Evolutionary conservation across 2,329 filamentous ascomycete species (phyloP).

Genomic region (Penicillium thymicola): DNA sequence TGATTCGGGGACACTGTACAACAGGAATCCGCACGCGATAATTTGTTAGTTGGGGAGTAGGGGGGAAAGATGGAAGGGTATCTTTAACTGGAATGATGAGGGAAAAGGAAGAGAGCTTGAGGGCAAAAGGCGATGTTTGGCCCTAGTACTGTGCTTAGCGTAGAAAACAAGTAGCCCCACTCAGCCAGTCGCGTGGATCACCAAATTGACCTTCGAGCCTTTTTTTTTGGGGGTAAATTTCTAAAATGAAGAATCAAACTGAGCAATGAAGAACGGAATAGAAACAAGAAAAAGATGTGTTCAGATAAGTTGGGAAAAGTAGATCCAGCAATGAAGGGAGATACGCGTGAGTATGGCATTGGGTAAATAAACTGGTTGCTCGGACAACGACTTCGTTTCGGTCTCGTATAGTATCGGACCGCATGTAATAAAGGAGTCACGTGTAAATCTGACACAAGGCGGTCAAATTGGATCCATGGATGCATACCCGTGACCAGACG

Average conservation of each 20-base stretch:
- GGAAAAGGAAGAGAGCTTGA: constrained; percentile 35
- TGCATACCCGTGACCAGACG: background rate
- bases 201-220: constrained; percentile 14
- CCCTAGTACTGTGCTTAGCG: constrained; percentile 38
- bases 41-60: constrained; percentile 10
- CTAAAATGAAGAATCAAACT: background rate
- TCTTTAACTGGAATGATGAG: constrained; percentile 30
- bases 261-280: constrained; percentile 4
- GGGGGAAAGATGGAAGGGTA: constrained; percentile 18
- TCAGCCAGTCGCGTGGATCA: constrained; percentile 33
- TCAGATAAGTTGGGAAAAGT: constrained; percentile 5
- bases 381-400: constrained; percentile 48
- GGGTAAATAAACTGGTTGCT: constrained; percentile 33
- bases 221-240: background rate
- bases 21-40: constrained; percentile 13
- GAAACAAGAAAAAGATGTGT: constrained; percentile 8
- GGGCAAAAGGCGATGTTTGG: constrained; percentile 43
- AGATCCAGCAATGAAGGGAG: constrained; percentile 27
- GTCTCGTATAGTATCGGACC: background rate
- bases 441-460: background rate
- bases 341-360: constrained; percentile 17
- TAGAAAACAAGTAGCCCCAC: constrained; percentile 41
- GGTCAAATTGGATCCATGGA: background rate
- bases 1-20: constrained; percentile 13
- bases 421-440: constrained; percentile 1